Base-by-base conservation (phyloP, 768 basidiomycete species). In the Serendipita sp. region DNA sequence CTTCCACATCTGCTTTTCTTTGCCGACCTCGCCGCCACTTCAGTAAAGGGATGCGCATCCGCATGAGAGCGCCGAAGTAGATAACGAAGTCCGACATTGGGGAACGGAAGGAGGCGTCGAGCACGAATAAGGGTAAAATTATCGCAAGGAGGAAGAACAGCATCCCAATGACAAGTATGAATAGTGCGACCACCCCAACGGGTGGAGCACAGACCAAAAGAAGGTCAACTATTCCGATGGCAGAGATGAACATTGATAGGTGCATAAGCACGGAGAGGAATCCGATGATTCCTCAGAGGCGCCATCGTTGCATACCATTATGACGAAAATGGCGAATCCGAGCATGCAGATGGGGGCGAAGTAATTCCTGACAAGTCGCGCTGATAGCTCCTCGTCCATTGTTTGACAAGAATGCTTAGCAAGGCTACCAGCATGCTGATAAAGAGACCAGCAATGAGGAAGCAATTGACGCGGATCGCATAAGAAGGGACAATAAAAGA, bases 401-500 rank as follows among this genome's bases (percentile, higher is more conserved):
- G 70, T 42, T 70, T 69, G 41, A 68, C 69, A 28, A 70, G 60
- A 63, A 72, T 71, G 50, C 68, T 67, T 16, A 71, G 61, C 26
- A 66, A 66, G 1, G 71, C 68, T 0, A 69, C 65, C 17, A 66
- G 38, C 4, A 72, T 67, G 31, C 67, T 68, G 41, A 68, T 62
- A 2, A 67, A 62, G 13, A 72, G 69, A 43, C 68, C 67, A 1
- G 67, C 58, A 63, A 69, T 69, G 68, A 69, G 70, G 2, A 71
- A 64, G 9, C 42, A 45, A 60, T 71, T 72, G 53, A 72, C 61
- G 74, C 73, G 50, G 79, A 81, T 68, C 78, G 80, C 53, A 58
- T 58, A 58, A 33, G n/a, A 5, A 3, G 53, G 53, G 3, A 33
- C 53, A 20, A 24, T 24, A n/a, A 58, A 58, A 17, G n/a, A 5